phyloP scores from a whole-genome alignment of 169 alveolate genomes.

The Ichthyophthirius multifiliis region DNA sequence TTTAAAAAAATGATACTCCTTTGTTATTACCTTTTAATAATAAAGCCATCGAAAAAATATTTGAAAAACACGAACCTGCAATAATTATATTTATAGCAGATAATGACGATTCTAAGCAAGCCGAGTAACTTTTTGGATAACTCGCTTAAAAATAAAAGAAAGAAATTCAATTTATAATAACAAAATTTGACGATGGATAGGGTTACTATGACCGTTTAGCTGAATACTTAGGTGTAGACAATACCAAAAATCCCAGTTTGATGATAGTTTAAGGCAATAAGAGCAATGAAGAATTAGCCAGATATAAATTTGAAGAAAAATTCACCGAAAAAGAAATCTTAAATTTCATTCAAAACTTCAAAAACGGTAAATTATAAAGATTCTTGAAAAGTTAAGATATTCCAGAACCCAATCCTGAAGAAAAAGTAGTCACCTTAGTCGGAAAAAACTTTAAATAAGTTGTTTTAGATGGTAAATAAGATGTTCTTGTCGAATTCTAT shows the following conservation, averaged over 20 bases:
- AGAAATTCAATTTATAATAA: slow-evolving; percentile 40
- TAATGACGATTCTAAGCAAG: slow-evolving; percentile 35
- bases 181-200: slow-evolving; percentile 34
- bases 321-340: slow-evolving; percentile 48
- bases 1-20: slow-evolving; percentile 43
- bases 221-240: slow-evolving; percentile 64
- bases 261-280: slow-evolving; percentile 46
- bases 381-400: slow-evolving; percentile 86
- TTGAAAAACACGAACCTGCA: slow-evolving; percentile 49
- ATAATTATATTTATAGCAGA: slow-evolving; percentile 52
- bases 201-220: slow-evolving; percentile 57
- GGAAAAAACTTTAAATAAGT: slow-evolving; percentile 76
- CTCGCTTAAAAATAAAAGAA: slow-evolving; percentile 53
- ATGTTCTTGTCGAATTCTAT: slow-evolving; percentile 91
- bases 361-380: slow-evolving; percentile 75
- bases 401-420: slow-evolving; percentile 83
- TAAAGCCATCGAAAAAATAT: slow-evolving; percentile 58
- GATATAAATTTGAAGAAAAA: slow-evolving; percentile 43
- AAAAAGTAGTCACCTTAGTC: slow-evolving; percentile 77
- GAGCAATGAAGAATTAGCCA: slow-evolving; percentile 53
- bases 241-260: slow-evolving; percentile 48
- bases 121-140: slow-evolving; percentile 34
- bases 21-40: slow-evolving; percentile 56
- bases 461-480: slow-evolving; percentile 82
- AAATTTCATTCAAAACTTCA: slow-evolving; percentile 77